Conservation (phyloP, 352 stramenopile species). For the Globisporangium okanoganense region DNA sequence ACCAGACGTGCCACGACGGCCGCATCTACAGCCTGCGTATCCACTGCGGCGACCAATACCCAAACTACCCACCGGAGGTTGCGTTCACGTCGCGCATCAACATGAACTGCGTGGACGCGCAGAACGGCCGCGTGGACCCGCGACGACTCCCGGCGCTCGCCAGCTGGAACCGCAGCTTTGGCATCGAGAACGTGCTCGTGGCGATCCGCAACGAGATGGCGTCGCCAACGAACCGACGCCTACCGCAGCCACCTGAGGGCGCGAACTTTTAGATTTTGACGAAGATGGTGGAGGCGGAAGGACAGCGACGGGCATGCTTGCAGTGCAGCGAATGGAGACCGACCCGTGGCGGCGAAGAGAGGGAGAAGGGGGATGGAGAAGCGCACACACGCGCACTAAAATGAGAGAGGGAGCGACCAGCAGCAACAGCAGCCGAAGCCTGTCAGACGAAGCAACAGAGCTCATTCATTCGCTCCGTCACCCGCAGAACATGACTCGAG, state of each 20-base stretch:
- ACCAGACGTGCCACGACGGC: constrained; percentile 94
- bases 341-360: constrained; percentile 7
- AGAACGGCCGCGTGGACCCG: constrained; percentile 76
- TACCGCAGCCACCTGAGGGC: constrained; percentile 90
- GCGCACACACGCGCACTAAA: no score
- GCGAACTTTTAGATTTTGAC: constrained; percentile 79
- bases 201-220: constrained; percentile 89
- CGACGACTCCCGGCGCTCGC: constrained; percentile 63
- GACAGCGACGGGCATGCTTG: not conserved
- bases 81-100: constrained; percentile 97
- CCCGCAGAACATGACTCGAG: not conserved
- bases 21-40: constrained; percentile 96
- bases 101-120: constrained; percentile 94
- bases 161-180: constrained; percentile 86
- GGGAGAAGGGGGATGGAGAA: not conserved
- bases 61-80: constrained; percentile 91
- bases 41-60: constrained; percentile 93
- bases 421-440: not conserved
- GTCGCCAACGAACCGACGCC: constrained; percentile 80
- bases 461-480: not conserved
- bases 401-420: not conserved
- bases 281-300: not conserved
- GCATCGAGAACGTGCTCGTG: constrained; percentile 90
- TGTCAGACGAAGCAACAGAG: not conserved
- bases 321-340: constrained; percentile 2